A percentile compares a stretch with the other conserved stretches of the same genome.
Conservation (phyloP, 768 basidiomycete species). For the Cyathus striatus region DNA sequence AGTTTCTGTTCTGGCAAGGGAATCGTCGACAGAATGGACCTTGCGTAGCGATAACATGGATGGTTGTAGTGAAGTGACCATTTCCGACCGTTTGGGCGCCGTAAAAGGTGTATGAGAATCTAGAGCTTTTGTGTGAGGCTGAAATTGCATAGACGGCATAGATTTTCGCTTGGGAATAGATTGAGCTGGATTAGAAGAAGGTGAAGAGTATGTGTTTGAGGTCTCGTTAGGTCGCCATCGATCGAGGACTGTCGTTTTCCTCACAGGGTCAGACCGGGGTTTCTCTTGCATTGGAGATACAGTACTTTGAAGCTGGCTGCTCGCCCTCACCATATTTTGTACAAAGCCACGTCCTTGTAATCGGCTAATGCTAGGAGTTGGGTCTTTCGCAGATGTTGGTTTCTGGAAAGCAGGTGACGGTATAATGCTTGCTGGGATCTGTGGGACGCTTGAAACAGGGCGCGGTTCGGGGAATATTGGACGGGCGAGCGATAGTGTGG, state of each 20-base stretch:
- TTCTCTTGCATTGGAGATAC: constrained; percentile 26
- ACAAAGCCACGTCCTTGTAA: constrained; percentile 85
- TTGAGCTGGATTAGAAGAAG: constrained; percentile 37
- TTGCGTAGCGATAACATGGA: constrained; percentile 10
- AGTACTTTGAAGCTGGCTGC: constrained; percentile 38
- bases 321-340: constrained; percentile 74
- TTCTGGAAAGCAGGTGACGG: constrained; percentile 60
- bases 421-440: constrained; percentile 34
- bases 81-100: constrained; percentile 10
- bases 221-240: constrained; percentile 54
- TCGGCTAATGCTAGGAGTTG: constrained; percentile 77
- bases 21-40: constrained; percentile 3
- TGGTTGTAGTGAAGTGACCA: constrained; percentile 28
- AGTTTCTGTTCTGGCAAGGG: constrained; percentile 9
- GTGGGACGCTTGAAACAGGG: constrained; percentile 34
- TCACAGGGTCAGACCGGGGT: constrained; percentile 23
- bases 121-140: neutral
- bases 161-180: constrained; percentile 30
- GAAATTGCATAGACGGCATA: constrained; percentile 8
- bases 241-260: constrained; percentile 59
- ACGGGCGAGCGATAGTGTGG: constrained; percentile 42
- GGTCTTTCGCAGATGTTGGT: constrained; percentile 55
- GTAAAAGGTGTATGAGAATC: neutral
- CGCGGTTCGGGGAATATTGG: constrained; percentile 49
- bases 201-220: constrained; percentile 19